Conservation (phyloP, 805 yeast species). For the Brettanomyces naardenensis region DNA sequence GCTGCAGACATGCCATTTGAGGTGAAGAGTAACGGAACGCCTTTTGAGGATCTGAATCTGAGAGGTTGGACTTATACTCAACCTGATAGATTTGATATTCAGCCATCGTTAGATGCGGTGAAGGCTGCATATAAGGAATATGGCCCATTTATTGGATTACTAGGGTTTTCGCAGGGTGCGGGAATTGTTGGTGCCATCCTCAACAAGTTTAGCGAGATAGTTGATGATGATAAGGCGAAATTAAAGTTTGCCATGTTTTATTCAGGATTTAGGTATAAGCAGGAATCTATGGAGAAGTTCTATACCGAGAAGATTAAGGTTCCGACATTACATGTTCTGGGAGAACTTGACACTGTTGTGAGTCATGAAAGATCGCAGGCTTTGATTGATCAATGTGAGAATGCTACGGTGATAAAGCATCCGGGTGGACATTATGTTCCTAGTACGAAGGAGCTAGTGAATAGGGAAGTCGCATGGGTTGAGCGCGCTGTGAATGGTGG, state of each 20-base stretch:
- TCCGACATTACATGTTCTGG: conserved; percentile 68
- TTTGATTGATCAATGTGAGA: conserved; percentile 48
- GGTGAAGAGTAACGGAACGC: conserved; percentile 35
- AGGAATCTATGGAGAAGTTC: conserved; percentile 20
- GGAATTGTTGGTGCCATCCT: conserved; percentile 71
- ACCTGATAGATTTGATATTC: conserved; percentile 24
- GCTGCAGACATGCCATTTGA: conserved; percentile 71
- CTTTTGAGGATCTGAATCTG: conserved; percentile 25
- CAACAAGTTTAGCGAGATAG: conserved; percentile 46
- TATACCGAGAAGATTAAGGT: conserved; percentile 22
- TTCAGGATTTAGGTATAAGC: conserved; percentile 44
- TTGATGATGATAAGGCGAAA: conserved; percentile 35
- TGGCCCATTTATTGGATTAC: conserved; percentile 80
- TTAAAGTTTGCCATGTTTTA: conserved; percentile 72
- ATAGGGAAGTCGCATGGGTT: conserved; percentile 28
- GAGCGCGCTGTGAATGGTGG: conserved; percentile 15
- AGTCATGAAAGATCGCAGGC: conserved; percentile 60
- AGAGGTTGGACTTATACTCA: conserved; percentile 71
- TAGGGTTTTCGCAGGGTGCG: conserved; percentile 95
- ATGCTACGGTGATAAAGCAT: conserved; percentile 50
- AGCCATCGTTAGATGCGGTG: conserved; percentile 43
- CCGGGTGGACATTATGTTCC: conserved; percentile 99
- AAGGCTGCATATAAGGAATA: conserved; percentile 40
- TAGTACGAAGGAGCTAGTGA: conserved; percentile 49
- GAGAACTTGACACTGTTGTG: conserved; percentile 83